Conservation (phyloP, 306 rosid genomes). For the Canavalia ensiformis region DNA sequence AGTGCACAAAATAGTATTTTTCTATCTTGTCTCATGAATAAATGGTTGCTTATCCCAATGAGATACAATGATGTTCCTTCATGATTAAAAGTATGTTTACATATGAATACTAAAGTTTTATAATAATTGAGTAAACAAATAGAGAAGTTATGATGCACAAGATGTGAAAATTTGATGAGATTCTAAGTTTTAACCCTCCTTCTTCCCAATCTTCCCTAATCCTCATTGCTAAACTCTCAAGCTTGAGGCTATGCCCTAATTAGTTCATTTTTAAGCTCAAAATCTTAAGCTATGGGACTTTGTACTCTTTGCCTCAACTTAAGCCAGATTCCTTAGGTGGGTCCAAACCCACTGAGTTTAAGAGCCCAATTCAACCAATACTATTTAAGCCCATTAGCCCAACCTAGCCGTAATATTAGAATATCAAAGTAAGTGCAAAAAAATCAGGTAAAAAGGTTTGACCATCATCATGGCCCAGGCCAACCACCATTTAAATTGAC, state of each 20-base stretch:
- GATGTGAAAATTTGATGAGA: not conserved
- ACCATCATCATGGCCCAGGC: no score
- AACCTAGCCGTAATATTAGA: no score
- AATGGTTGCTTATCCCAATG: not conserved
- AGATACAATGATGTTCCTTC: not conserved
- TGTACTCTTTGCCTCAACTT: not conserved
- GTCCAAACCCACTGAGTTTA: not conserved
- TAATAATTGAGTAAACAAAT: not conserved
- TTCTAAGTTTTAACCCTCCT: not conserved
- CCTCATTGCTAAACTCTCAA: not conserved
- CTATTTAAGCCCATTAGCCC: no score
- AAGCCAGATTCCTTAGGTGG: not conserved
- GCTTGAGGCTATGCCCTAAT: no score
- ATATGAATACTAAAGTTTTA: not conserved
- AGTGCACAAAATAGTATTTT: not conserved
- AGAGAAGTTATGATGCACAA: not conserved
- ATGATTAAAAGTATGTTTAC: not conserved
- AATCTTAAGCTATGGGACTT: no score
- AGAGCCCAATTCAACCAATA: not conserved
- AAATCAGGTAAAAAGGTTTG: no score
- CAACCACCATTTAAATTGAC: no score
- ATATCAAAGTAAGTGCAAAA: no score
- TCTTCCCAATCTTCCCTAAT: not conserved
- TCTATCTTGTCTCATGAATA: not conserved
- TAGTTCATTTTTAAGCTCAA: no score